Percentiles rank a stretch among this genome's conserved stretches.
Evolutionary conservation across 2,329 filamentous ascomycete species (phyloP).

Genomic region (Penicillium sp.): DNA sequence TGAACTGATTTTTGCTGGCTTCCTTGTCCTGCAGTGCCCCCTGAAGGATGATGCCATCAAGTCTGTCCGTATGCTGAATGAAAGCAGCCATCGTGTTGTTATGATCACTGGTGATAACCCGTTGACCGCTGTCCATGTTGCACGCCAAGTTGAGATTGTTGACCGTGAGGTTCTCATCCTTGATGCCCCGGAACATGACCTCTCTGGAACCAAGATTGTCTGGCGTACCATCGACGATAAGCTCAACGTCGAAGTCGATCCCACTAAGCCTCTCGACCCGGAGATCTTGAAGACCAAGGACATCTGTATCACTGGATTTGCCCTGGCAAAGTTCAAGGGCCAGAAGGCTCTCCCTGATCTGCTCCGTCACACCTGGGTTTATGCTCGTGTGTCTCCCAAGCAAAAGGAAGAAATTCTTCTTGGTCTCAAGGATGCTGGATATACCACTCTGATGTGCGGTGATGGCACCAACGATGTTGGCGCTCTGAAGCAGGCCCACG

Average conservation of each 20-base stretch:
- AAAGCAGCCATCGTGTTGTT: conserved; percentile 95
- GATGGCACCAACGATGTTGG: conserved; percentile 98
- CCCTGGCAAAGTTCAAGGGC: conserved; percentile 81
- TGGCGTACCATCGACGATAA: conserved; percentile 96
- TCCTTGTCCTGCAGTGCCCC: conserved; percentile 91
- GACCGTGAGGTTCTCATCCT: conserved; percentile 93
- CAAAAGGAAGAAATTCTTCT: conserved; percentile 99
- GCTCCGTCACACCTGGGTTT: conserved; percentile 91
- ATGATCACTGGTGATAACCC: conserved; percentile 99
- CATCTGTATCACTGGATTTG: conserved; percentile 93
- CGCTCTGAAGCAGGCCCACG: conserved; percentile 94
- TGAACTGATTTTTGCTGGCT: conserved; percentile 84
- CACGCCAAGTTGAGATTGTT: conserved; percentile 93
- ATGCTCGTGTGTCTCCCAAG: conserved; percentile 95
- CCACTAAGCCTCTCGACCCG: conserved; percentile 72
- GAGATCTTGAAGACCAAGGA: conserved; percentile 83
- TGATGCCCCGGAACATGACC: conserved; percentile 88
- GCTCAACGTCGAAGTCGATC: conserved; percentile 79
- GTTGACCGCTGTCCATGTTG: conserved; percentile 92
- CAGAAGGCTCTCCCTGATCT: conserved; percentile 74
- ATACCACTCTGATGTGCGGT: conserved; percentile 97
- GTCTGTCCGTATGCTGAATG: conserved; percentile 93
- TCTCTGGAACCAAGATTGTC: conserved; percentile 74
- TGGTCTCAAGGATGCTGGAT: conserved; percentile 91
- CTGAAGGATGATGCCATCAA: conserved; percentile 95